A percentile compares a stretch with the other conserved stretches of the same genome.
Evolutionary conservation across 768 basidiomycete genomes (phyloP).

Genomic region (Kwoniella botswanensis): DNA sequence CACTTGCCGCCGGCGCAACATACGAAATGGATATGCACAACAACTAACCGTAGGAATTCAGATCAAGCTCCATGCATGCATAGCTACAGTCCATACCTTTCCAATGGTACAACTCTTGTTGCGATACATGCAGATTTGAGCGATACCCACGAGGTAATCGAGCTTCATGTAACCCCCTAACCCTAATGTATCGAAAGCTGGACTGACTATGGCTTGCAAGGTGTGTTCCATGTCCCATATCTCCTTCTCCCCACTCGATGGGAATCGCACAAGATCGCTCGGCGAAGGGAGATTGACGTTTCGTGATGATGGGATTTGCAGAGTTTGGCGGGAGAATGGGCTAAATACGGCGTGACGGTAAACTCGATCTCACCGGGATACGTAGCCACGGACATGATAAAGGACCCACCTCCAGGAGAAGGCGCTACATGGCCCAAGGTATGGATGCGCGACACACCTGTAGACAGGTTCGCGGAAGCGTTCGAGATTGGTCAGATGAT

Average conservation of each 20-base stretch:
- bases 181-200: conserved; percentile 20
- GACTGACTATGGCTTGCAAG: conserved; percentile 51
- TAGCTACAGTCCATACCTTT: too few species aligned
- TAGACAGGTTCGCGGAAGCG: conserved; percentile 50
- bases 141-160: too few species aligned
- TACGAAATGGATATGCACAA: too few species aligned
- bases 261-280: background rate
- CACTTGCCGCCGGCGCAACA: too few species aligned
- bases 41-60: too few species aligned
- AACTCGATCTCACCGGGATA: conserved; percentile 56
- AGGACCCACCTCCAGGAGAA: conserved; percentile 31
- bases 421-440: conserved; percentile 36
- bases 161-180: too few species aligned
- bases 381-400: conserved; percentile 56
- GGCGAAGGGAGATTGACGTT: background rate
- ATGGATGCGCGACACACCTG: conserved; percentile 53
- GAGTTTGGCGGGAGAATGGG: conserved; percentile 57
- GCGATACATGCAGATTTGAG: too few species aligned
- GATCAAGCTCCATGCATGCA: too few species aligned
- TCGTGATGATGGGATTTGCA: conserved; percentile 3
- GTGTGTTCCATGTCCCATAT: conserved; percentile 25
- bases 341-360: conserved; percentile 49
- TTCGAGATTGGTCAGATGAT: conserved; percentile 51
- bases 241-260: background rate
- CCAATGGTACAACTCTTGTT: too few species aligned